Base-by-base conservation (phyloP, 106 monocot genomes). In the Platanthera guangdongensis region DNA sequence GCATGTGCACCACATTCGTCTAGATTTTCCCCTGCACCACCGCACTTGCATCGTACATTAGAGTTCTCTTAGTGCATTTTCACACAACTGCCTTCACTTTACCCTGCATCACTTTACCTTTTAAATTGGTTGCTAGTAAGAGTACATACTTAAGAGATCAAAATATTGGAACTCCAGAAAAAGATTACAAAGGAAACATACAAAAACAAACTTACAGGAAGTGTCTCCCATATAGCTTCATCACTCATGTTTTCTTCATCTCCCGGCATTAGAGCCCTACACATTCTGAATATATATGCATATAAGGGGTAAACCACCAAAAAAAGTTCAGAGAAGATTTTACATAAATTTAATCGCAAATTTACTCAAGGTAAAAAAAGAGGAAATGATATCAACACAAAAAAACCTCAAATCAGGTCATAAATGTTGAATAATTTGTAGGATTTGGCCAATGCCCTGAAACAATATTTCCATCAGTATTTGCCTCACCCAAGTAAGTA, bases 211-310 rank as follows among this genome's bases (percentile, higher is more conserved):
- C 92, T 87, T 84, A 96, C 95, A 81, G 95, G 95, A 84, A 96
- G 88, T 53, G 95, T 93, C 81, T 96, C 95, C 93, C 95, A 96
- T 49, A 96, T 89, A 74, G 90, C 93, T 87, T 96, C 95, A 84
- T 90, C 93, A 74, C 87, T 96, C 93, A 96, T 93, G 75, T 81
- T 93, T 83, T 96, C 95, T 81, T 96, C 95, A 87, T 96, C 95
- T 81, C 93, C 95, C 32, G 95, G 95, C 95, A 96, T 91, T 76
- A 96, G 82, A 75, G 90, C 87, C 57, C 84, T 87, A 81, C 95
- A 96, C 93, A 96, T 93, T 78, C 95, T 96, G 82, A 81, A 73
- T 50, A 50, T 50, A 45, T 47, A 14, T 15, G 18, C 21, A 30
- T 10, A 2, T 5, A 70, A 19, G 60, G n/a, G 60, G 18, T n/a